Conservation (phyloP, 805 yeast species). For the Debaryomyces castellii region DNA sequence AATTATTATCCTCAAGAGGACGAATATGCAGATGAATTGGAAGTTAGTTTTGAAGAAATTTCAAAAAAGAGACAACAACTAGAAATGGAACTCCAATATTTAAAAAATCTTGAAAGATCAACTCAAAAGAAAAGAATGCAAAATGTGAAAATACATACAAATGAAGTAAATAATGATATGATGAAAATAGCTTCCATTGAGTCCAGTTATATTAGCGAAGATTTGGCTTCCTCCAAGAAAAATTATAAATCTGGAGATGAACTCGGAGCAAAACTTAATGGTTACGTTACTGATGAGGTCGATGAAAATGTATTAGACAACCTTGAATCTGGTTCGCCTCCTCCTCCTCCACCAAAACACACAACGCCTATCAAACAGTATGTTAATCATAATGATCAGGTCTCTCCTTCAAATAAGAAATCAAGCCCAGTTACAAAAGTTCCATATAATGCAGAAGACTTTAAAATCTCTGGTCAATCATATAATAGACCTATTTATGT, state of each 20-base stretch:
- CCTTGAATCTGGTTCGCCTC: conserved; percentile 12
- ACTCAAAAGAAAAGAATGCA: conserved; percentile 3
- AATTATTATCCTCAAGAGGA: not conserved
- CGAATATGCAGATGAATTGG: conserved; percentile 3
- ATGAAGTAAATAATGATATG: conserved; percentile 2
- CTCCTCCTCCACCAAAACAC: conserved; percentile 35
- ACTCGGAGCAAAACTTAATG: conserved; percentile 30
- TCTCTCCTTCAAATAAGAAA: conserved; percentile 2
- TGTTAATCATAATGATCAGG: not conserved
- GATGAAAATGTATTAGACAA: conserved; percentile 15
- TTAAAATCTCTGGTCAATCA: conserved; percentile 26
- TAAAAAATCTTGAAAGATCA: conserved; percentile 28
- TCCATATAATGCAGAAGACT: conserved; percentile 41
- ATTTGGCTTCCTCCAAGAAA: conserved; percentile 31
- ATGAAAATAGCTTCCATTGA: conserved; percentile 17
- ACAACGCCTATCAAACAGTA: conserved; percentile 11
- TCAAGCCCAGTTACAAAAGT: conserved; percentile 9
- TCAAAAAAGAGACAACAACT: conserved; percentile 36
- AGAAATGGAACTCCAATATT: conserved; percentile 36
- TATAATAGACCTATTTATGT: conserved; percentile 11
- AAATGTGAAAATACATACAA: not conserved
- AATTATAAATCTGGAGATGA: conserved; percentile 33
- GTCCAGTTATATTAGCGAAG: conserved; percentile 34
- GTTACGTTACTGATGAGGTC: conserved; percentile 20
- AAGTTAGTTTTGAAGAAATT: conserved; percentile 28